These are phyloP conservation scores for Aurinia saxatilis DNA, from an alignment of 345 rosid species.

Conservation along the genomic window DNA sequence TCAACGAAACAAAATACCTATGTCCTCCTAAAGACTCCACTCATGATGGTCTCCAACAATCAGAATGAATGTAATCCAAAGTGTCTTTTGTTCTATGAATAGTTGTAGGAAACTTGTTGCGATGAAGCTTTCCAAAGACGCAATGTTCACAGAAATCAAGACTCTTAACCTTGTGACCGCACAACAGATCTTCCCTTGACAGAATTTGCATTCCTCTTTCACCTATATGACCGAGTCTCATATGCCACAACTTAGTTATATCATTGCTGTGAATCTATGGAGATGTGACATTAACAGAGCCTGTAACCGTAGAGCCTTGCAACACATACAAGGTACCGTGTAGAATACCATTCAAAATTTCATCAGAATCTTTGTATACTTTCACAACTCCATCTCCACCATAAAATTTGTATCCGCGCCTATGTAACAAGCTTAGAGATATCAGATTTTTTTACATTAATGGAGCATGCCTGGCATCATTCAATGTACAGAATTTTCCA, in stretches of 20 bases:
- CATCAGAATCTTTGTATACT: background rate
- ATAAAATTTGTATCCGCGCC: background rate
- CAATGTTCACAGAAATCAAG: background rate
- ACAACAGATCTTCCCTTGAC: background rate
- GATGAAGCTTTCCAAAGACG: background rate
- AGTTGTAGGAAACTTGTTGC: background rate
- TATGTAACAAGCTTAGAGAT: background rate
- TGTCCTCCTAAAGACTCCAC: background rate
- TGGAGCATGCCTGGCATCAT: background rate
- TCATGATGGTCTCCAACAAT: background rate
- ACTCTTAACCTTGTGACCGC: background rate
- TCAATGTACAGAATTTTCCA: background rate
- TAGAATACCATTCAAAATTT: background rate
- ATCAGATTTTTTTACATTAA: background rate
- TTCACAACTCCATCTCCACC: background rate
- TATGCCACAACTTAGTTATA: background rate
- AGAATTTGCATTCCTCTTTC: background rate
- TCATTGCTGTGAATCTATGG: background rate
- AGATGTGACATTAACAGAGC: background rate
- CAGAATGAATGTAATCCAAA: background rate
- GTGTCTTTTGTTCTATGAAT: background rate
- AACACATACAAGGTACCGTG: background rate
- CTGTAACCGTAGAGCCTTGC: background rate
- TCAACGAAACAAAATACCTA: background rate
- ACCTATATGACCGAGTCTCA: background rate